Conservation (phyloP, 495 filamentous ascomycete genomes). For the Tuber indicum region DNA sequence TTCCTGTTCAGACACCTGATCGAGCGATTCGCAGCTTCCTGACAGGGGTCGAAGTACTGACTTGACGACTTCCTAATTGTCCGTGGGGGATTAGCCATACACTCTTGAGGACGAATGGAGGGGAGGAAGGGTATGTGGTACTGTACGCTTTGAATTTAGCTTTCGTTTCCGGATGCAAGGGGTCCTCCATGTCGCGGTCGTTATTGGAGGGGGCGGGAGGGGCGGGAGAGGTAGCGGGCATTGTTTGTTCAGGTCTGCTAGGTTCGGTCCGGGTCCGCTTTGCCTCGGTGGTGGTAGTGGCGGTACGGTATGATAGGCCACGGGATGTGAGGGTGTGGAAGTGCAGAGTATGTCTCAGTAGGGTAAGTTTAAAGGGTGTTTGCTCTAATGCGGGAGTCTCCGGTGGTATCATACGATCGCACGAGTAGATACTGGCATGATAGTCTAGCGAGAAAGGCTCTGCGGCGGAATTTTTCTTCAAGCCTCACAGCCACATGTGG, state of each 20-base stretch:
- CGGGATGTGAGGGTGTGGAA: neutral
- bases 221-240: neutral
- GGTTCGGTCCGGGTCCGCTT: neutral
- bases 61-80: constrained; percentile 65
- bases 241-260: neutral
- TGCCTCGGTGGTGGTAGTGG: neutral
- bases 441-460: neutral
- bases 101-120: neutral
- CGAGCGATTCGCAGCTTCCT: constrained; percentile 82
- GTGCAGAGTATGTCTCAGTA: neutral
- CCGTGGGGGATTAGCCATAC: neutral
- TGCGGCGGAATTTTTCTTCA: neutral
- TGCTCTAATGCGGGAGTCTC: neutral
- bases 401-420: neutral
- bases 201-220: neutral
- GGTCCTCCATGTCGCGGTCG: constrained; percentile 11
- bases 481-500: neutral
- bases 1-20: constrained; percentile 83
- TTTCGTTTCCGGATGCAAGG: constrained; percentile 18
- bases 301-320: neutral
- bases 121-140: neutral
- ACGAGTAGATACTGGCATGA: too few relatives aligned
- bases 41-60: constrained; percentile 88
- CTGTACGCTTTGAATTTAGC: constrained; percentile 18
- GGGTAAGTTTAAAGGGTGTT: neutral